phyloP scores from a whole-genome alignment of 2,329 filamentous ascomycete species.

The Penicillium vulpinum region DNA sequence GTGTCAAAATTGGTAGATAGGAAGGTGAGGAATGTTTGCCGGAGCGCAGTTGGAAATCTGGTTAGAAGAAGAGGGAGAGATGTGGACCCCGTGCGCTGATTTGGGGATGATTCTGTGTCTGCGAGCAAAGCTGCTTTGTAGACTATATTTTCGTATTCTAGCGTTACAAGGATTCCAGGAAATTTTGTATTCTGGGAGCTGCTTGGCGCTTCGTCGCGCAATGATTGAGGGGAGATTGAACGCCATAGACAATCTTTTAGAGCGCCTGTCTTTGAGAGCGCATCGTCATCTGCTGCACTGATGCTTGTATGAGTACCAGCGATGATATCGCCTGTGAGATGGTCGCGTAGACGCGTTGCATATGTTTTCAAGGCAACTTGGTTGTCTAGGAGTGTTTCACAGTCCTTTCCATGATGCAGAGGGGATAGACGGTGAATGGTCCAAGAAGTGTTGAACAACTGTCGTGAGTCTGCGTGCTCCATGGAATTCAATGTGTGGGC shows the following conservation, averaged over 20 bases:
- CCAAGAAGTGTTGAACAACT: constrained; percentile 56
- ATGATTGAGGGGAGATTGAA: constrained; percentile 34
- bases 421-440: constrained; percentile 56
- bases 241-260: constrained; percentile 52
- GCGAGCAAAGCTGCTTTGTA: constrained; percentile 55
- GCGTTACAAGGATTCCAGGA: constrained; percentile 49
- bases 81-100: constrained; percentile 41
- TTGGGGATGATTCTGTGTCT: constrained; percentile 27
- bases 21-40: constrained; percentile 52
- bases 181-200: constrained; percentile 21
- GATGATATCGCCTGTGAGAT: constrained; percentile 52
- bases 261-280: constrained; percentile 48
- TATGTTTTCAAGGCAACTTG: constrained; percentile 45
- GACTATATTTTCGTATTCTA: constrained; percentile 51
- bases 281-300: constrained; percentile 36
- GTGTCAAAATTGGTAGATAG: constrained; percentile 53
- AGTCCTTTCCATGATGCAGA: constrained; percentile 50
- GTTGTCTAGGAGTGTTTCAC: constrained; percentile 36
- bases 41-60: constrained; percentile 51
- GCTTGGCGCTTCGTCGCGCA: constrained; percentile 29
- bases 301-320: constrained; percentile 46
- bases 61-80: constrained; percentile 53
- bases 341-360: constrained; percentile 50
- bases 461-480: constrained; percentile 31
- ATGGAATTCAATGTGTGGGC: constrained; percentile 15